Percentiles rank a stretch among this genome's conserved stretches.
phyloP scores from a whole-genome alignment of 352 stramenopile genomes.

The Phytophthora kernoviae region DNA sequence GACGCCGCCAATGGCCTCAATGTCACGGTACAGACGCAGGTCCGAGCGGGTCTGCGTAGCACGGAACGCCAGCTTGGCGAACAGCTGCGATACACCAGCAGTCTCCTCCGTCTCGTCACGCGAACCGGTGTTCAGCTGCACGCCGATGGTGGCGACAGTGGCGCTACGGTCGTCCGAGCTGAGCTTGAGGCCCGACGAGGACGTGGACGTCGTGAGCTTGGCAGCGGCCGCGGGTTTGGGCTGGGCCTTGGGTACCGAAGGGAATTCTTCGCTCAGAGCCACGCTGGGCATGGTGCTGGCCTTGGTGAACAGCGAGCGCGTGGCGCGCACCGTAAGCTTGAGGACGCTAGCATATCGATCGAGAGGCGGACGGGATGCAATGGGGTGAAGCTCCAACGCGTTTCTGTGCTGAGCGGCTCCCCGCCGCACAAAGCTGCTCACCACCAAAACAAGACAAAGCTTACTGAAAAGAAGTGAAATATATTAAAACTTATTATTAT shows the following conservation, averaged over 20 bases:
- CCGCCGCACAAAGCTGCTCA: slow-evolving; percentile 31
- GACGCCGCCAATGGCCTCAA: slow-evolving; percentile 79
- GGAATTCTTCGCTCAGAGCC: slow-evolving; percentile 68
- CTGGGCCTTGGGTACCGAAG: slow-evolving; percentile 43
- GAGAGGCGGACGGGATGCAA: too few species aligned
- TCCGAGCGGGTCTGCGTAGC: slow-evolving; percentile 75
- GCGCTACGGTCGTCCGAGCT: slow-evolving; percentile 56
- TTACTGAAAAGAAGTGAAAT: too few species aligned
- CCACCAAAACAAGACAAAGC: slow-evolving; percentile 37
- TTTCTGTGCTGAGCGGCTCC: slow-evolving; percentile 34
- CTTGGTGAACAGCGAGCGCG: slow-evolving; percentile 73
- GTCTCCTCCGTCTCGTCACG: slow-evolving; percentile 75
- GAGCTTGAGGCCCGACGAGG: slow-evolving; percentile 61
- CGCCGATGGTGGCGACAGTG: slow-evolving; percentile 63
- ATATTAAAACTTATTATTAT: slow-evolving; percentile 3
- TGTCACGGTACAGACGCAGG: slow-evolving; percentile 80
- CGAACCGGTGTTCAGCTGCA: slow-evolving; percentile 65
- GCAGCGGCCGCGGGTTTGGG: slow-evolving; percentile 27
- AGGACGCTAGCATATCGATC: slow-evolving; percentile 31
- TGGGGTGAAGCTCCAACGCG: slow-evolving; percentile 4
- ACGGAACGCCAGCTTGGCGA: slow-evolving; percentile 86
- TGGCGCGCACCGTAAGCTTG: slow-evolving; percentile 35
- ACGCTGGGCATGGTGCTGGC: slow-evolving; percentile 63
- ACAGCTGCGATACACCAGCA: slow-evolving; percentile 77
- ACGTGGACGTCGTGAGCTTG: slow-evolving; percentile 46